A percentile compares a stretch with the other conserved stretches of the same genome.
Conservation (phyloP, 129 eudicot species). For the Helichrysum umbraculigerum region DNA sequence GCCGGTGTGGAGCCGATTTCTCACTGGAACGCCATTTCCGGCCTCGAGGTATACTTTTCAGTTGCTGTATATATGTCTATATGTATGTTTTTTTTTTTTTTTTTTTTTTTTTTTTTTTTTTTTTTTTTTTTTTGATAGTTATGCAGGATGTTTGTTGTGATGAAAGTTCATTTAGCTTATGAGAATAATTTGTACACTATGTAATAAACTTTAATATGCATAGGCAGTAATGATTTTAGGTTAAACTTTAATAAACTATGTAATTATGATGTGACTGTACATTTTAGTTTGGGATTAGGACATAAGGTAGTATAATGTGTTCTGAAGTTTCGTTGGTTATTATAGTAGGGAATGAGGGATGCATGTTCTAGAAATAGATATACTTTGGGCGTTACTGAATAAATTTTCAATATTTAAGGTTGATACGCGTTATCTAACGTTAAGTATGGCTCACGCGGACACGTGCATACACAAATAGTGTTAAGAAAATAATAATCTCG, state of each 20-base stretch:
- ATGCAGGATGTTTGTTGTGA: background rate
- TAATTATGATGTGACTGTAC: background rate
- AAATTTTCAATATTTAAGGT: too few relatives aligned
- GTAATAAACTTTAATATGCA: too few relatives aligned
- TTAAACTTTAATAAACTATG: background rate
- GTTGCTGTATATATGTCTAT: background rate
- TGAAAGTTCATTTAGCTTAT: background rate
- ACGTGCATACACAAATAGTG: background rate
- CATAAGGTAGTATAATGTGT: background rate
- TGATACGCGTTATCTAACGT: too few relatives aligned
- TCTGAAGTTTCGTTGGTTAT: background rate
- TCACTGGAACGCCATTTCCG: slow-evolving; percentile 64
- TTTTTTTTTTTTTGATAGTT: too few relatives aligned
- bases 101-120: too few relatives aligned
- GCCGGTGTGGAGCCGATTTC: slow-evolving; percentile 66
- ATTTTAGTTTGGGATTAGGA: background rate
- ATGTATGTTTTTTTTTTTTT: too few relatives aligned
- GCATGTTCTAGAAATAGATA: too few relatives aligned
- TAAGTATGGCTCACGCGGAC: background rate
- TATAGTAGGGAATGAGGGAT: too few relatives aligned
- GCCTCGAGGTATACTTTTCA: slow-evolving; percentile 54
- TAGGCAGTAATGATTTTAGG: background rate
- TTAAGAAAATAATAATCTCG: background rate
- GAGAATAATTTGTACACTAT: background rate
- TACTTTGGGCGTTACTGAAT: too few relatives aligned